Evolutionary conservation across 176 grass and related monocot species (phyloP).

Genomic region (Eleusine coracana): DNA sequence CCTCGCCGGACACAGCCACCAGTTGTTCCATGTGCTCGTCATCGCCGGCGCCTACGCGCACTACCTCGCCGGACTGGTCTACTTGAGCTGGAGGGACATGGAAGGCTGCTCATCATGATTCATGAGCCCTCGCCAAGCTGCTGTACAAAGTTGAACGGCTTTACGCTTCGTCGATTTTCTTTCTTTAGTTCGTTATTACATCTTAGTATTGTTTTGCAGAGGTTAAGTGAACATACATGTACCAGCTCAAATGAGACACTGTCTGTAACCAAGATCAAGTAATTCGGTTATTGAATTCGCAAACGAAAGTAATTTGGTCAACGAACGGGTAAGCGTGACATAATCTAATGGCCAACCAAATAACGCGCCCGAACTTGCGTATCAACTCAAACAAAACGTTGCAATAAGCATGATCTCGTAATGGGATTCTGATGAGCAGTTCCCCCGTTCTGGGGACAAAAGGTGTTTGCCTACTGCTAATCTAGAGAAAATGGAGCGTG

Average conservation of each 20-base stretch:
- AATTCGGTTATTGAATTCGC: too few relatives aligned
- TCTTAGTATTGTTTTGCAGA: background rate
- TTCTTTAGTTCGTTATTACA: background rate
- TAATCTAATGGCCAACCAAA: too few relatives aligned
- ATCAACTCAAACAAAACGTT: background rate
- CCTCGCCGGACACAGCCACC: constrained; percentile 75
- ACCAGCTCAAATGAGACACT: background rate
- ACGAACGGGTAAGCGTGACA: background rate
- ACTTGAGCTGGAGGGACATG: constrained; percentile 74
- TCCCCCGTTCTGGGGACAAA: background rate
- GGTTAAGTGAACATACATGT: constrained; percentile 40
- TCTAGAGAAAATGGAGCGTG: background rate
- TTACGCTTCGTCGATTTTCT: background rate
- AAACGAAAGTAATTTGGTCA: background rate
- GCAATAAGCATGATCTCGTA: background rate
- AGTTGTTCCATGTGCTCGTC: constrained; percentile 78
- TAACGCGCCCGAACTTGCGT: background rate
- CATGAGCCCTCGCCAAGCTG: background rate
- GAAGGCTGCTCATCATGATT: constrained; percentile 47
- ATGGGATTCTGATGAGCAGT: background rate
- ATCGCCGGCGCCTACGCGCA: constrained; percentile 76
- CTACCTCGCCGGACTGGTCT: constrained; percentile 67
- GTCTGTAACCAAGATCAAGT: background rate
- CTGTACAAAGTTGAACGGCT: constrained; percentile 39
- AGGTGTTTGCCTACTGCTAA: background rate